Base-by-base conservation (phyloP, 1,284 basidiomycete genomes). In the Ganoderma meredithae region DNA sequence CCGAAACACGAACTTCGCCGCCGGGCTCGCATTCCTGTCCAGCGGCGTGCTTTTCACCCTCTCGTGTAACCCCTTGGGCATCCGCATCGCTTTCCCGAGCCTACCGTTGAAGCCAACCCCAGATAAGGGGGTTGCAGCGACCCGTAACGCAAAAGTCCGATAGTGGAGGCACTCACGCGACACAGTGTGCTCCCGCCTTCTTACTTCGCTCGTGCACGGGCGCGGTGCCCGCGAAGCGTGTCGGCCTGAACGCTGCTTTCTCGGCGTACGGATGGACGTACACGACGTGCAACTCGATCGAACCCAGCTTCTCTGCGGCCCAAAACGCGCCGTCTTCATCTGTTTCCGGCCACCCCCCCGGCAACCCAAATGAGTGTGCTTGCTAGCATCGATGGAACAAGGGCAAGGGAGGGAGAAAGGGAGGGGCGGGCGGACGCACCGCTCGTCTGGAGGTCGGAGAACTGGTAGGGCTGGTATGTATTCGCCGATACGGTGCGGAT, bases 111-210 rank as follows among this genome's bases (percentile, higher is more conserved):
- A 25, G 44, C 31, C 33, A 25, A 13, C 9, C 12, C 17, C 43
- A 15, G 15, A 3, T n/a, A 7, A 0, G 1, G n/a, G n/a, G 19
- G 47, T 39, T 49, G 17, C 7, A 17, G 53, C 36, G 36, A 22
- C 31, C 36, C 19, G 40, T 40, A 40, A 10, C 39, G 22, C 31
- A 9, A 39, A 19, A 6, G 6, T 25, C 4, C 19, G 9, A n/a
- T 22, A 9, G 22, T 12, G 22, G 36, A 40, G n/a, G 17, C 40
- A 71, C 73, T 36, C 55, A 74, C 73, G 66, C 62, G 7, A 74
- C 70, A 43, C 71, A 71, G 58, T 74, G 73, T 9, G 70, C 49
- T 19, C 73, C 73, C 2, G 68, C 71, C 52, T 71, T 72, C 70
- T 75, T 73, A 53, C 68, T 69, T 5, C 65, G 63, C 62, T 73